Base-by-base conservation (phyloP, 2,329 filamentous ascomycete species). In the Phyllosticta capitalensis region DNA sequence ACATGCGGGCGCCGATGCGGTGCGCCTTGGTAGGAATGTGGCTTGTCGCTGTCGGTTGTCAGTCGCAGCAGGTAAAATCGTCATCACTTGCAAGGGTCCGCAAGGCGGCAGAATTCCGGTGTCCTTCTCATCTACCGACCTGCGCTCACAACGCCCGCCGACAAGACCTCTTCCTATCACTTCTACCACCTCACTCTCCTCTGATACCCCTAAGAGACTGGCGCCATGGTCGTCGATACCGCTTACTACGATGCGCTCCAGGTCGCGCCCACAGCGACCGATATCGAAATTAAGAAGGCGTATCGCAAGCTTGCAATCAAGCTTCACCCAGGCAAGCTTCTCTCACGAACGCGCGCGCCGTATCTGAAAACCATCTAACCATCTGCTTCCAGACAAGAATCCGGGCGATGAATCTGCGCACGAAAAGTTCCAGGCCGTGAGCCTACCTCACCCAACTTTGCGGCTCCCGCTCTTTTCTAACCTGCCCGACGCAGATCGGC, bases 261-360 rank as follows among this genome's bases (percentile, higher is more conserved):
- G 70, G 91, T 96, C 68, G 80, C 86, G 76, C 87, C 90, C 65
- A 90, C 87, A 59, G 92, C 92, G 28, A 88, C 89, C 48, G 89
- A 92, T 73, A 83, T 96, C 55, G 91, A 96, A 72, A 96, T 96
- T 76, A 96, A 96, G 76, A 96, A 96, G 78, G 92, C 92, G 26
- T 96, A 96, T 76, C 85, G 92, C 72, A 96, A 76, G 67, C 83
- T 94, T 66, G 94, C 94, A 66, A 96, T 97, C 74, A 84, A 92
- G 66, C 90, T 95, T 69, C 92, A 96, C 74, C 90, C 90, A 64
- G 89, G 88, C 89, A 77, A 66, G 77, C 52, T 26, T 50, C 30
- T 55, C 59, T 54, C 60, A 48, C 26, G 17, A 56, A n/a, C 3
- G 2, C 30, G 52, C 54, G 54, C 33, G 33, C 22, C n/a, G 2